Percentiles rank a stretch among this genome's conserved stretches.
phyloP scores from a whole-genome alignment of 768 basidiomycete species.

The Mycena amicta region DNA sequence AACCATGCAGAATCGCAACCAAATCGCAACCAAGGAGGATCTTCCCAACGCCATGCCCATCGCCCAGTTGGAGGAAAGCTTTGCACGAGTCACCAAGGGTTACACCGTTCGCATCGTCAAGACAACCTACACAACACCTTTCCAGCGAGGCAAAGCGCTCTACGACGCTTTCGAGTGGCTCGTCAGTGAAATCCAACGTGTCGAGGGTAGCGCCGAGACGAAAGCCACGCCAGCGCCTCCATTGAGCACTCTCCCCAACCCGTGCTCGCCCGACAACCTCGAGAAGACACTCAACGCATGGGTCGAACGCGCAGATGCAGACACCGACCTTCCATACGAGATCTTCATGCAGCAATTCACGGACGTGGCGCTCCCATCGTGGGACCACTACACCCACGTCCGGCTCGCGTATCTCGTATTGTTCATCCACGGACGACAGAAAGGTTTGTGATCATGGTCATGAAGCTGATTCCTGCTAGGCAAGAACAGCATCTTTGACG shows the following conservation, averaged over 20 bases:
- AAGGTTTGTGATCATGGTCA: slow-evolving; percentile 31
- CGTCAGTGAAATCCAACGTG: slow-evolving; percentile 30
- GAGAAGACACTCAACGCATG: slow-evolving; percentile 32
- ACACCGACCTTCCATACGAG: slow-evolving; percentile 25
- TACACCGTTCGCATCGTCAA: slow-evolving; percentile 32
- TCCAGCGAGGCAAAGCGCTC: slow-evolving; percentile 30
- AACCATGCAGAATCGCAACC: too few species aligned
- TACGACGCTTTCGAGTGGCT: slow-evolving; percentile 47
- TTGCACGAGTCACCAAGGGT: slow-evolving; percentile 32
- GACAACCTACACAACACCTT: slow-evolving; percentile 24
- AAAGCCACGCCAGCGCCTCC: not conserved
- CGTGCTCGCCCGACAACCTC: slow-evolving; percentile 29
- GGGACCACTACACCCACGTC: slow-evolving; percentile 54
- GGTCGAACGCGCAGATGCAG: slow-evolving; percentile 35
- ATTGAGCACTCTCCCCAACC: slow-evolving; percentile 3
- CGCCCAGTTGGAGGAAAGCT: slow-evolving; percentile 44
- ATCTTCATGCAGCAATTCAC: slow-evolving; percentile 41
- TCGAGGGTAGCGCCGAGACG: slow-evolving; percentile 24
- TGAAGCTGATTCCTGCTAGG: slow-evolving; percentile 29
- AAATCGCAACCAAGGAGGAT: slow-evolving; percentile 68
- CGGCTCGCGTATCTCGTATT: slow-evolving; percentile 46
- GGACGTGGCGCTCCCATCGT: slow-evolving; percentile 36
- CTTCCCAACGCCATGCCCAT: slow-evolving; percentile 51
- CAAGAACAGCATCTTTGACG: slow-evolving; percentile 46
- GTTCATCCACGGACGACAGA: slow-evolving; percentile 42